Evolutionary conservation across 2,329 filamentous ascomycete species (phyloP).

Genomic region (Cercospora sp.): DNA sequence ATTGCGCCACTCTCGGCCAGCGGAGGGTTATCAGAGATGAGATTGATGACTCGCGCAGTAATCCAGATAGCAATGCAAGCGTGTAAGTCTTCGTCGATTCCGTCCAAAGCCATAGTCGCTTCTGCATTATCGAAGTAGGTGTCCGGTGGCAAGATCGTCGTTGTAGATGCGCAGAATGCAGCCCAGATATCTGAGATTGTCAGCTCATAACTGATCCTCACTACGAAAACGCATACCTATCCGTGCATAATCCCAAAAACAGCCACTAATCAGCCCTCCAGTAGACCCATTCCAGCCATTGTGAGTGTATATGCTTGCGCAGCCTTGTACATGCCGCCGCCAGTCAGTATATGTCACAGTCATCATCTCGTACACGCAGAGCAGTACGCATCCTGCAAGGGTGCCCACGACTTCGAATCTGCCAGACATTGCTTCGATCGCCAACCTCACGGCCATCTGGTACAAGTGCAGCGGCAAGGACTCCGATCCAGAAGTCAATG

Average conservation of each 20-base stretch:
- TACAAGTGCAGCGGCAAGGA: conserved; percentile 19
- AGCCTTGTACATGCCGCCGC: conserved; percentile 21
- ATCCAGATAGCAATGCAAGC: conserved; percentile 22
- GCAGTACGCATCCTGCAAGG: conserved; percentile 18
- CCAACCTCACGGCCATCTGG: conserved; percentile 20
- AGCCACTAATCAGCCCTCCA: conserved; percentile 19
- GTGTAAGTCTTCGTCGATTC: conserved; percentile 20
- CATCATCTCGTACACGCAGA: conserved; percentile 24
- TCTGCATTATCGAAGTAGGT: conserved; percentile 20
- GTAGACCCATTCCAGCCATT: conserved; percentile 23
- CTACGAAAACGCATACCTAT: conserved; percentile 1
- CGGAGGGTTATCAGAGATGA: conserved; percentile 10
- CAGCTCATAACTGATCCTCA: neutral
- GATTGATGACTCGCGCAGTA: conserved; percentile 18
- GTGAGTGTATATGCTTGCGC: conserved; percentile 22
- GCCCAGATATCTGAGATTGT: conserved; percentile 18
- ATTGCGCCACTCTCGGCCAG: conserved; percentile 7
- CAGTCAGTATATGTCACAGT: conserved; percentile 23
- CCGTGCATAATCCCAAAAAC: conserved; percentile 22
- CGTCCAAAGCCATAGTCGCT: conserved; percentile 8
- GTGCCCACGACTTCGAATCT: conserved; percentile 20
- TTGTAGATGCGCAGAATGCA: conserved; percentile 17
- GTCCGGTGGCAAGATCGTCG: conserved; percentile 17
- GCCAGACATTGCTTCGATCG: conserved; percentile 21
- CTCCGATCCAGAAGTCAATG: conserved; percentile 11